Percentiles rank a stretch among this genome's conserved stretches.
These are phyloP conservation scores for Astrothelium subdiscretum DNA, from an alignment of 495 filamentous ascomycete species.

Conservation along the genomic window DNA sequence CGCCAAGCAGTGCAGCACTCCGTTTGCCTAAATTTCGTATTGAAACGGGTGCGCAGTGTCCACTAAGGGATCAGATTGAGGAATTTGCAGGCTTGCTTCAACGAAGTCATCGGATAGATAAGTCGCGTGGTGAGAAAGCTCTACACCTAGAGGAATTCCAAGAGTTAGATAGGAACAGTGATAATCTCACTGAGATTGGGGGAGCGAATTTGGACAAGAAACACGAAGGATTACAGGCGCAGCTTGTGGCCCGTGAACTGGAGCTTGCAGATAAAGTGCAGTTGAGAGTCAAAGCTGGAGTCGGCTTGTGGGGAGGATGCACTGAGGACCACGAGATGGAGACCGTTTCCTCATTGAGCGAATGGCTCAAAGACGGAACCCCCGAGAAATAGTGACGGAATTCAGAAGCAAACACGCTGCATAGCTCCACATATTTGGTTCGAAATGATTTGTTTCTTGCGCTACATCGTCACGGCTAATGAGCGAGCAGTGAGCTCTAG, in stretches of 20 bases:
- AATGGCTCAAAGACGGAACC: neutral
- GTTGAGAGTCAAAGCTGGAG: neutral
- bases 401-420: neutral
- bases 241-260: neutral
- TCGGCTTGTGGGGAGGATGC: neutral
- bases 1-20: neutral
- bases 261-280: neutral
- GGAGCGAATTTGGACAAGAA: neutral
- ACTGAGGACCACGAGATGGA: conserved; percentile 23
- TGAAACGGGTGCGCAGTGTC: neutral
- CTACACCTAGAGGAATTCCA: neutral
- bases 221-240: neutral
- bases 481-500: no score
- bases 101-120: neutral
- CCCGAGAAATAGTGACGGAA: neutral
- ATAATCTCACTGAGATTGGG: neutral
- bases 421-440: neutral
- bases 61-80: neutral
- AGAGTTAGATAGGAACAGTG: neutral
- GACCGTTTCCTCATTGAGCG: neutral
- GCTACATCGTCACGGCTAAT: no score
- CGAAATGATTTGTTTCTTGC: no score
- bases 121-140: neutral
- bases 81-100: neutral
- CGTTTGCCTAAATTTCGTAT: neutral